phyloP scores from a whole-genome alignment of 768 basidiomycete genomes.

The Amanita polypyramis region DNA sequence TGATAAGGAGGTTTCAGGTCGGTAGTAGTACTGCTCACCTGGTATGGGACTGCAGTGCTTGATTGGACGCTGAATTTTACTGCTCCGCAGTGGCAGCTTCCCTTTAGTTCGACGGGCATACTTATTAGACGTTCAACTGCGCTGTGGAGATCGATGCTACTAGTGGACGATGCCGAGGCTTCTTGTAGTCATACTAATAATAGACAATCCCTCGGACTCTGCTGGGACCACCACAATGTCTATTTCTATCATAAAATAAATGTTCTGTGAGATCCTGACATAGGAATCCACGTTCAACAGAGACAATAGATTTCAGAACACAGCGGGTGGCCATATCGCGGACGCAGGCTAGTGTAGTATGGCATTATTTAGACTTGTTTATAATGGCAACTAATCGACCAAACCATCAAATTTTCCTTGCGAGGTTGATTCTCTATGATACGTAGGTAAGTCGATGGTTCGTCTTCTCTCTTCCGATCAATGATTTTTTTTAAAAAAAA shows the following conservation, averaged over 20 bases:
- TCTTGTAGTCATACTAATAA: background rate
- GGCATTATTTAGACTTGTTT: too few species aligned
- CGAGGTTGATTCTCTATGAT: background rate
- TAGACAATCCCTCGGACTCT: background rate
- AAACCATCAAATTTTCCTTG: background rate
- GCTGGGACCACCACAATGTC: too few species aligned
- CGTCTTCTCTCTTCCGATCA: slow-evolving; percentile 13
- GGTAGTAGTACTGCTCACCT: slow-evolving; percentile 24
- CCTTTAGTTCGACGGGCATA: slow-evolving; percentile 53
- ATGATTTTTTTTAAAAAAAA: slow-evolving; percentile 35
- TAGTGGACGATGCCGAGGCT: background rate
- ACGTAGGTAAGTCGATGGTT: background rate
- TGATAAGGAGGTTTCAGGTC: background rate
- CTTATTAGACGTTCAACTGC: background rate
- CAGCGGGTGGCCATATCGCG: too few species aligned
- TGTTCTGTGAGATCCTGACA: too few species aligned
- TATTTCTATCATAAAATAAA: too few species aligned
- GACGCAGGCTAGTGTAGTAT: too few species aligned
- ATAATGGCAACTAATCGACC: too few species aligned
- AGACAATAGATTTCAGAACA: too few species aligned
- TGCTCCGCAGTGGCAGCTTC: slow-evolving; percentile 45
- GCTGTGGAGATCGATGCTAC: too few species aligned
- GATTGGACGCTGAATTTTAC: slow-evolving; percentile 36
- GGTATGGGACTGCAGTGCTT: slow-evolving; percentile 55
- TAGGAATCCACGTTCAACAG: too few species aligned